Percentiles rank a stretch among this genome's conserved stretches.
Conservation (phyloP, 1,284 basidiomycete species). For the Fistulinella staudtii region DNA sequence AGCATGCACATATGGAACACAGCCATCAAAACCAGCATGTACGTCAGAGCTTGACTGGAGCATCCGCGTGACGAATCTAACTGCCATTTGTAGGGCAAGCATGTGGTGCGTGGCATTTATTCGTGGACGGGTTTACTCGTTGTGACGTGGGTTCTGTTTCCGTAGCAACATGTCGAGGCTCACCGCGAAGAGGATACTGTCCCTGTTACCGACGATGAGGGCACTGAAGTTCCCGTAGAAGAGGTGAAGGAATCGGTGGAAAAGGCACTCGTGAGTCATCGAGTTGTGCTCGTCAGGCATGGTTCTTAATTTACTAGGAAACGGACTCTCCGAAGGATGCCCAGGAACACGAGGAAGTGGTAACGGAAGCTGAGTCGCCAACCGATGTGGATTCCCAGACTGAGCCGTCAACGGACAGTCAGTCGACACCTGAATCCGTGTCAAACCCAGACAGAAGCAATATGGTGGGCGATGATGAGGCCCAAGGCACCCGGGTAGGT, state of each 20-base stretch:
- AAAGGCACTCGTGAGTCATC: constrained; percentile 31
- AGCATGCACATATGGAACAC: constrained; percentile 23
- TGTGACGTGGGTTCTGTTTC: constrained; percentile 6
- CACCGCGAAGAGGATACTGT: constrained; percentile 1
- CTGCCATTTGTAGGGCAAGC: constrained; percentile 12
- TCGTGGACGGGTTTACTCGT: neutral
- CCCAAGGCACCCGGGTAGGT: constrained; percentile 8
- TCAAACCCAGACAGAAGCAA: neutral
- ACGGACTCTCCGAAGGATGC: constrained; percentile 33
- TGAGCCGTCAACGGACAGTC: neutral
- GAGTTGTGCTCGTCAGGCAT: neutral
- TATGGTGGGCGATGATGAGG: constrained; percentile 5
- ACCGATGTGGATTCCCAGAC: neutral
- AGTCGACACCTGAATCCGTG: constrained; percentile 7
- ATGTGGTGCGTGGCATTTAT: constrained; percentile 12
- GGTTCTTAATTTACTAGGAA: constrained; percentile 19
- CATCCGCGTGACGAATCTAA: constrained; percentile 13
- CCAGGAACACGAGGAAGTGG: constrained; percentile 24
- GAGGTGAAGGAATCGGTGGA: constrained; percentile 36
- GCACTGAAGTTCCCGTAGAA: constrained; percentile 30
- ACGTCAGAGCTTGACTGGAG: constrained; percentile 10
- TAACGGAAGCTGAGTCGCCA: constrained; percentile 4
- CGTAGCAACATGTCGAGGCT: constrained; percentile 22
- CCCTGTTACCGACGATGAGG: constrained; percentile 33
- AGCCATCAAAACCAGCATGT: constrained; percentile 23